Base-by-base conservation (phyloP, 1,284 basidiomycete species). In the Trametes polyzona region DNA sequence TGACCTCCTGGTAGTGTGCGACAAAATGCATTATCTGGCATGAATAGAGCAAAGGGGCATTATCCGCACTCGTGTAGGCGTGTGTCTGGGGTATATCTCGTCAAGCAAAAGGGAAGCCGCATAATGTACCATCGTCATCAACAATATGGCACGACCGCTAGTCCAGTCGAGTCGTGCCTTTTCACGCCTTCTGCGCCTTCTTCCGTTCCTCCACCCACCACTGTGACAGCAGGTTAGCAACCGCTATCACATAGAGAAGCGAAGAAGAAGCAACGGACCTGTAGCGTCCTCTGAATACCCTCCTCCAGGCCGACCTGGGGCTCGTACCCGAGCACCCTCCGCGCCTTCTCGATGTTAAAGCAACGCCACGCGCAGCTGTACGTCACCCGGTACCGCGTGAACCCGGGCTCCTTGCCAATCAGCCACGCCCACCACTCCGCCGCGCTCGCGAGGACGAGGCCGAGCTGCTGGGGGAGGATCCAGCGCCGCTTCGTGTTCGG, bases 271-370 rank as follows among this genome's bases (percentile, higher is more conserved):
- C 42, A 55, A n/a, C 84, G 64, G 62, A 90, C 89, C 71, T 88
- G 86, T 23, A 94, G 83, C 73, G 89, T 92, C 62, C 79, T 80
- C 73, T 84, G 82, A 57, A 98, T 82, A 21, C 94, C 96, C 65
- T 99, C 96, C 62, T 95, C 88, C 27, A 99, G 68, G 2, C 94
- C 91, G 12, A 97, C 88, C 54, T 94, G 77, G 0, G 96, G 97
- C 70, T 95, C 92, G 74, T 99, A 99, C 2, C 93, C 95, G 35
- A 99, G 79, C 61, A 98, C 83, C 54, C 95, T 78, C 64, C 96
- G 82, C 9, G 96, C 94, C 77, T 94, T 95, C 78, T 99, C 96
- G 51, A 96, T 95, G 72, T 98, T 97, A 74, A 96, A 92, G 80
- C 91, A 98, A 66, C 95, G 83, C 61, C 77, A 80, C 24, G 82